Base-by-base conservation (phyloP, 1,284 basidiomycete genomes). In the Rhodotorula sp. region DNA sequence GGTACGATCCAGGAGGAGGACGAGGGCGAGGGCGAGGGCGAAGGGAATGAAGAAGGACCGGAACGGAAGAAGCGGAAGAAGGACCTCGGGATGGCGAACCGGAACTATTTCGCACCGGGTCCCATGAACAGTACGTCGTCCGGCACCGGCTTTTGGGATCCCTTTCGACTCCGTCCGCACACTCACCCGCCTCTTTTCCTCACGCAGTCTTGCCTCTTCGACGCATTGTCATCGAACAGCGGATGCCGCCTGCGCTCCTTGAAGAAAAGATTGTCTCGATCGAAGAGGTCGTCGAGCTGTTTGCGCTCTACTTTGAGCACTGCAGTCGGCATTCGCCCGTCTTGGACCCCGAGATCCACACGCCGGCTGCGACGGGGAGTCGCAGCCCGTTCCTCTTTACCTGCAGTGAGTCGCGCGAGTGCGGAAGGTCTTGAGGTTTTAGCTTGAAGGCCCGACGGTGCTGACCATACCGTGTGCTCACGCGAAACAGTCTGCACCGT, bases 341-440 rank as follows among this genome's bases (percentile, higher is more conserved):
- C 56, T 82, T 96, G 64, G 91, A 95, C 77, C 85, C 86, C 55
- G 87, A 89, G 60, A 93, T 95, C 80, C 94, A 96, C 80, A 95
- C 93, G 0, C 92, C 94, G 1, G 88, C 92, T 17, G 85, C 95
- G 54, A 91, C 96, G 30, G 93, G 93, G 77, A 92, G 91, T 49
- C 87, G 94, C 44, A 93, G 91, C 55, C 94, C 94, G 3, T 95
- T 97, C 82, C 82, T 96, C 61, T 85, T 96, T 69, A 97, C 94
- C 37, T 91, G 93, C 73, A 76, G 91, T 87, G 69, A 84, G 70
- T 71, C 45, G 22, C 3, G 17, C 29, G 18, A 8, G 5, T 33
- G 26, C 22, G 20, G 3, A 20, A 7, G 42, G 17, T 15, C 24
- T 6, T 37, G 42, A n/a, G n/a, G n/a, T n/a, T n/a, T n/a, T n/a